Percentiles rank a stretch among this genome's conserved stretches.
Conservation (phyloP, 345 rosid genomes). For the Excoecaria agallocha region DNA sequence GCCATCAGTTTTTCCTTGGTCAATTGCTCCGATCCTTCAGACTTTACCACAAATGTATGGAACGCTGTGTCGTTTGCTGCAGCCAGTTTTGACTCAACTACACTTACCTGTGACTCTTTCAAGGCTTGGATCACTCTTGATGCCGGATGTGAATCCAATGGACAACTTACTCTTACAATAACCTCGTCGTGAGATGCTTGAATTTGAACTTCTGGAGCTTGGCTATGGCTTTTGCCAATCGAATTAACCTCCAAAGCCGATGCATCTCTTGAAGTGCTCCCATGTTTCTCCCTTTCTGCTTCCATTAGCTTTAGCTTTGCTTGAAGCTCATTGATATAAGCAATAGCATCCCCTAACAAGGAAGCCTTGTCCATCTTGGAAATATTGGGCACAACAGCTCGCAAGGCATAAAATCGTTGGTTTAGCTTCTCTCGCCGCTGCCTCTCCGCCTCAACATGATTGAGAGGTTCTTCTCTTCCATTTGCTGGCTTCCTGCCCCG, state of each 20-base stretch:
- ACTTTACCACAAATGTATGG: conserved; percentile 76
- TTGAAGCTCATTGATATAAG: conserved; percentile 94
- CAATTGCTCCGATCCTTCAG: conserved; percentile 66
- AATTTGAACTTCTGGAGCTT: conserved; percentile 50
- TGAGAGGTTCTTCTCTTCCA: conserved; percentile 95
- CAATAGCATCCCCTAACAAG: conserved; percentile 83
- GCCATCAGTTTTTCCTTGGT: conserved; percentile 84
- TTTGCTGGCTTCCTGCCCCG: conserved; percentile 97
- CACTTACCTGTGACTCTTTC: conserved; percentile 55
- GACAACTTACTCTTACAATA: conserved; percentile 64
- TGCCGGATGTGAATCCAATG: conserved; percentile 77
- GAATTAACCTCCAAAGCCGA: conserved; percentile 27
- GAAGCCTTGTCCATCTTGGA: conserved; percentile 99
- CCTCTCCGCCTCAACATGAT: conserved; percentile 98
- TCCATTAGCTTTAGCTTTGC: conserved; percentile 74
- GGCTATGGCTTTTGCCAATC: conserved; percentile 29
- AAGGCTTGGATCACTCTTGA: conserved; percentile 71
- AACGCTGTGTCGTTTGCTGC: conserved; percentile 55
- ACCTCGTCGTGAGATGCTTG: conserved; percentile 63
- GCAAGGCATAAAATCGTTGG: conserved; percentile 84
- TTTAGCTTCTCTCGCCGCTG: conserved; percentile 93
- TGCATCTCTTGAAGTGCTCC: conserved; percentile 45
- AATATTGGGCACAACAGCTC: conserved; percentile 97
- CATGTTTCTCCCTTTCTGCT: conserved; percentile 55
- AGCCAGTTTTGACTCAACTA: conserved; percentile 66